Evolutionary conservation across 768 basidiomycete genomes (phyloP), one percentile per base, ranked within the genome.

Genomic region (Boletus subparvulus): DNA sequence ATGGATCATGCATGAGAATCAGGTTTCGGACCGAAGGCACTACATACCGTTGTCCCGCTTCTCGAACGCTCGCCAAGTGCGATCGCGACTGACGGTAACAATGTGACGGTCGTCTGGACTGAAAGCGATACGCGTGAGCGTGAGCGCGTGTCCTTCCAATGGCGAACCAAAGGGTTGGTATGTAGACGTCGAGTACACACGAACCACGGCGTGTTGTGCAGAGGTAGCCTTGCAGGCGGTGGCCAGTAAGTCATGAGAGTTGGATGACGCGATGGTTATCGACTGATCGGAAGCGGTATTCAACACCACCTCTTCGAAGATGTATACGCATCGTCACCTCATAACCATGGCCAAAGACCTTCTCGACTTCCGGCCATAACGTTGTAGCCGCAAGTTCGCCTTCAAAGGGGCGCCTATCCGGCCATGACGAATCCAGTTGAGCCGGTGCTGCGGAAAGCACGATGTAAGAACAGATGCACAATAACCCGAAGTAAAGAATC

Each of bases 291-390:
- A 41, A 44, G 52, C 28, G 48, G 37, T 14, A 33, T 45, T 41
- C 30, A 59, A 24, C 30, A 19, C 42, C 28, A 14, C 17, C 30
- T 35, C 50, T 39, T 36, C 54, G 4, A 46, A 35, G 33, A 43
- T 21, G 51, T 2, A 26, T n/a, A 61, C 46, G 6, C 17, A 32
- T 56, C 35, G 1, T 52, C 57, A 89, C 93, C 82, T 99, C 97
- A 65, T 98, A 98, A 41, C 96, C 94, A 71, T 98, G 97, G 6
- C 96, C 97, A 69, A 97, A 99, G 1, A 99, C 79, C 70, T 99
- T 99, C 65, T 98, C 97, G 1, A 85, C 77, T 74, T 99, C 97
- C 0, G 96, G 97, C 97, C 97, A 99, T 1, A 98, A 78, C 0
- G 96, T 98, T 16, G 83, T 81, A 0, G 85, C 81, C 0, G 92